A percentile compares a stretch with the other conserved stretches of the same genome.
phyloP scores from a whole-genome alignment of 2,329 filamentous ascomycete genomes.

The Diplocarpon rosae region DNA sequence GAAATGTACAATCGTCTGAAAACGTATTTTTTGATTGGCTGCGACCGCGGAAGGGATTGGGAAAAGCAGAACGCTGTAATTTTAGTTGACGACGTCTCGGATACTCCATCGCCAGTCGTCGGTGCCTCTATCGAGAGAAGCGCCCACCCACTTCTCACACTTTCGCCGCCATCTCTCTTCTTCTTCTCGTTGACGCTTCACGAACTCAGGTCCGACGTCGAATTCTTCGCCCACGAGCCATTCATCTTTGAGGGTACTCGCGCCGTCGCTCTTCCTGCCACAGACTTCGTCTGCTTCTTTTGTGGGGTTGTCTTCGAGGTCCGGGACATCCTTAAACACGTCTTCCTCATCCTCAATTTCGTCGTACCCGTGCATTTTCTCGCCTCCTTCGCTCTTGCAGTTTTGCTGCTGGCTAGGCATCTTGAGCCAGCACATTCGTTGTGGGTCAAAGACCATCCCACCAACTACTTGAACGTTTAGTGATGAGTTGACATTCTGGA shows the following conservation, averaged over 20 bases:
- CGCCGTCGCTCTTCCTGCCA: constrained; percentile 42
- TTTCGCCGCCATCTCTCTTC: constrained; percentile 85
- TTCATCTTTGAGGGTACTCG: constrained; percentile 48
- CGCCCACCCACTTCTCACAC: constrained; percentile 72
- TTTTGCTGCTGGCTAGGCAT: constrained; percentile 39
- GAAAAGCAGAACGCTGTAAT: neutral
- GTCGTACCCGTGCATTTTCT: constrained; percentile 53
- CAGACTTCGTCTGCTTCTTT: constrained; percentile 34
- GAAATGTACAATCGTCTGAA: neutral
- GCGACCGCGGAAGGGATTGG: neutral
- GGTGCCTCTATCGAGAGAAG: constrained; percentile 37
- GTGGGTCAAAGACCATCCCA: constrained; percentile 97
- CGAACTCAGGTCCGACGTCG: constrained; percentile 90
- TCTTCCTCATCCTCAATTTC: constrained; percentile 81
- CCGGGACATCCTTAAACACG: constrained; percentile 88
- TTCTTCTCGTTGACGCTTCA: constrained; percentile 78
- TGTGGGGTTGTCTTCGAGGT: constrained; percentile 56
- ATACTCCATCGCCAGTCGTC: constrained; percentile 71
- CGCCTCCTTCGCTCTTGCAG: constrained; percentile 38
- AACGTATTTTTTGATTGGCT: neutral
- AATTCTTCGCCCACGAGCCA: constrained; percentile 93
- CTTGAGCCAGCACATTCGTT: constrained; percentile 97
- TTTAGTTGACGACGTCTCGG: constrained; percentile 39
- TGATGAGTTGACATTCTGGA: constrained; percentile 75
- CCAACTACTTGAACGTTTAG: constrained; percentile 88